Base-by-base conservation (phyloP, 2,329 filamentous ascomycete genomes). In the Keithomyces neogunnii region DNA sequence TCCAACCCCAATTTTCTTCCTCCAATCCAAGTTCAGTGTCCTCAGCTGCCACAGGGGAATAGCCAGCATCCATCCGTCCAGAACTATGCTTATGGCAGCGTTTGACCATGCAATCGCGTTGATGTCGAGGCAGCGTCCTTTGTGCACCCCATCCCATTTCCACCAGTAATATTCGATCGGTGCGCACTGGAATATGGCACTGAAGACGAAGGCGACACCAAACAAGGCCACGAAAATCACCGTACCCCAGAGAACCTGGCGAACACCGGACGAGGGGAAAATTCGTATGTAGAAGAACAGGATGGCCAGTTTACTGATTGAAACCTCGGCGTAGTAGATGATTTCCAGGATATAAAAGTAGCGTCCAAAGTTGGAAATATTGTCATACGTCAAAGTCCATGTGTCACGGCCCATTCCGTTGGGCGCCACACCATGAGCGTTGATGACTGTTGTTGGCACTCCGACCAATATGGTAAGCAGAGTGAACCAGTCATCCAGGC, bases 221-320 rank as follows among this genome's bases (percentile, higher is more conserved):
- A 68, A 74, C 1, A 70, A 7, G 4, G 60, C 39, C 44, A 68
- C 69, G 50, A 75, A 66, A 3, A 57, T 56, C 36, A 76, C 57
- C 0, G 73, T 74, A n/a, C 53, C 66, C 63, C 68, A 71, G 5
- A 78, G 64, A 10, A 74, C 45, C 5, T 62, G 63, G 11, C 69
- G 67, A 8, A 78, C 68, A 3, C 46, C 51, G 0, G 49, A 53
- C 0, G 62, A 58, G 0, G 75, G 75, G 54, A 82, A 82, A 51
- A 82, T 74, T 49, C 75, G 72, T 4, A 78, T 63, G 57, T 80
- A 81, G 61, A 82, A 80, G 57, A 76, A 68, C 1, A 82, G 63
- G 29, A 82, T 66, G 0, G 77, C 71, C 4, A 77, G 60, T 55
- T 81, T 79, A 13, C 76, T 66, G 30, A 77, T 62, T 2, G 72